These are phyloP conservation scores for Suhomyces chickasaworum DNA, from an alignment of 1,139 yeast genomes.

Conservation along the genomic window DNA sequence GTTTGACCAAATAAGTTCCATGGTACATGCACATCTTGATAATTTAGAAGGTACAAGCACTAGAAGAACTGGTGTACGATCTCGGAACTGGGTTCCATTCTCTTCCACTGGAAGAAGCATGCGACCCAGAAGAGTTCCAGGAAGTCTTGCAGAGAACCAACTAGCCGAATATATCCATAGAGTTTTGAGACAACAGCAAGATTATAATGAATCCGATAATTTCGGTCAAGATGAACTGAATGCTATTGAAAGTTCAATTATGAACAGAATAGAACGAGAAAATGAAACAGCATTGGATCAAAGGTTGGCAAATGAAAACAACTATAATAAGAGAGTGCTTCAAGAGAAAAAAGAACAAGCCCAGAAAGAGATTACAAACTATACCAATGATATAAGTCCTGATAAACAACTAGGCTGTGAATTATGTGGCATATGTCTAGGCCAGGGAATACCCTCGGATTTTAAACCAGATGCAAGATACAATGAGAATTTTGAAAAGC, in stretches of 20 bases:
- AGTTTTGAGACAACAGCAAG: conserved; percentile 6
- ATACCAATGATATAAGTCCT: conserved; percentile 41
- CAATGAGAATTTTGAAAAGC: conserved; percentile 29
- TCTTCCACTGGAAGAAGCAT: conserved; percentile 9
- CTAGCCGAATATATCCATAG: conserved; percentile 8
- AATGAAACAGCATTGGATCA: conserved; percentile 40
- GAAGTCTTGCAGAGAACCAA: conserved; percentile 4
- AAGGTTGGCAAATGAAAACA: conserved; percentile 35
- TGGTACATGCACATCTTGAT: conserved; percentile 5
- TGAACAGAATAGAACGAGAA: conserved; percentile 46
- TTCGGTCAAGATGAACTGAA: conserved; percentile 6
- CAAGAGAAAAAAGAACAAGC: conserved; percentile 33
- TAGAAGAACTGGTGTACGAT: neutral
- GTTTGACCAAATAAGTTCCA: conserved; percentile 8
- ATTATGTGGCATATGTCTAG: conserved; percentile 68
- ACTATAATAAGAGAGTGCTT: conserved; percentile 32
- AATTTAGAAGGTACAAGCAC: neutral
- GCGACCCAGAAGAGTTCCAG: conserved; percentile 4
- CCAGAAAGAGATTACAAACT: conserved; percentile 26
- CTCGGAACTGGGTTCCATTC: conserved; percentile 7
- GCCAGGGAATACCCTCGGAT: conserved; percentile 66
- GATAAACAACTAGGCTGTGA: conserved; percentile 53
- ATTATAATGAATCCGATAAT: conserved; percentile 2
- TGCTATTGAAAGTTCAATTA: conserved; percentile 33
- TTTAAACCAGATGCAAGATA: conserved; percentile 40